These are phyloP conservation scores for Alternaria hordeiaustralica DNA, from an alignment of 2,329 filamentous ascomycete species.

Conservation along the genomic window DNA sequence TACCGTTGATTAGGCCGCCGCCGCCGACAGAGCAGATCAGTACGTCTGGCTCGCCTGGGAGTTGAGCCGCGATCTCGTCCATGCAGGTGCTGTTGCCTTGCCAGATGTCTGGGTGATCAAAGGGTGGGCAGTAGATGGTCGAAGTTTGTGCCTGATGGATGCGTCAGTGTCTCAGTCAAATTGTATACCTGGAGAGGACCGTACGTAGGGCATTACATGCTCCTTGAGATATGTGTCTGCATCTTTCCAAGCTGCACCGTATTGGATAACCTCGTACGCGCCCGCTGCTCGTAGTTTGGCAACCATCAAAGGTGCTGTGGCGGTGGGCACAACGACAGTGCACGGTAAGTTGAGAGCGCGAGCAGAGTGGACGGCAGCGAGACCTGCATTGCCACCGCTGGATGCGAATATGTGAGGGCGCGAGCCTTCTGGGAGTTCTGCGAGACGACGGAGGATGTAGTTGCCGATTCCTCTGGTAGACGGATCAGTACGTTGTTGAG, in stretches of 20 bases:
- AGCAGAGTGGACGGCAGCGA: slow-evolving; percentile 79
- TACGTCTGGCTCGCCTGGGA: slow-evolving; percentile 63
- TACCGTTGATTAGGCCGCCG: slow-evolving; percentile 78
- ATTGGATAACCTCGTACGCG: slow-evolving; percentile 69
- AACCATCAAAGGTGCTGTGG: slow-evolving; percentile 73
- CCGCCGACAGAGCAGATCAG: slow-evolving; percentile 82
- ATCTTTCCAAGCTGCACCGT: slow-evolving; percentile 71
- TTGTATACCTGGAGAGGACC: slow-evolving; percentile 5
- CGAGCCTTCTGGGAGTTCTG: slow-evolving; percentile 43
- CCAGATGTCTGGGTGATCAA: slow-evolving; percentile 74
- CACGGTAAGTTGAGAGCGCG: slow-evolving; percentile 67
- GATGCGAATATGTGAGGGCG: slow-evolving; percentile 75
- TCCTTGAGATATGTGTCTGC: slow-evolving; percentile 72
- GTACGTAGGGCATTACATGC: slow-evolving; percentile 57
- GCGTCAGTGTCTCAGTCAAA: background rate
- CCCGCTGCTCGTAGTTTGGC: slow-evolving; percentile 73
- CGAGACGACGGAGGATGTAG: slow-evolving; percentile 64
- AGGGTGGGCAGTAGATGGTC: slow-evolving; percentile 71
- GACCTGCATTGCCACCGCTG: slow-evolving; percentile 82
- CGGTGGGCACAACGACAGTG: slow-evolving; percentile 76
- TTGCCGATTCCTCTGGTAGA: slow-evolving; percentile 68
- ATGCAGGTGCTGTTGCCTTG: slow-evolving; percentile 67
- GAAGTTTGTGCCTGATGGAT: slow-evolving; percentile 40
- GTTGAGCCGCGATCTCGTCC: slow-evolving; percentile 55
- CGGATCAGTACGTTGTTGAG: slow-evolving; percentile 13